These are phyloP conservation scores for Exophiala sp. DNA, from an alignment of 2,329 filamentous ascomycete species.

Conservation along the genomic window DNA sequence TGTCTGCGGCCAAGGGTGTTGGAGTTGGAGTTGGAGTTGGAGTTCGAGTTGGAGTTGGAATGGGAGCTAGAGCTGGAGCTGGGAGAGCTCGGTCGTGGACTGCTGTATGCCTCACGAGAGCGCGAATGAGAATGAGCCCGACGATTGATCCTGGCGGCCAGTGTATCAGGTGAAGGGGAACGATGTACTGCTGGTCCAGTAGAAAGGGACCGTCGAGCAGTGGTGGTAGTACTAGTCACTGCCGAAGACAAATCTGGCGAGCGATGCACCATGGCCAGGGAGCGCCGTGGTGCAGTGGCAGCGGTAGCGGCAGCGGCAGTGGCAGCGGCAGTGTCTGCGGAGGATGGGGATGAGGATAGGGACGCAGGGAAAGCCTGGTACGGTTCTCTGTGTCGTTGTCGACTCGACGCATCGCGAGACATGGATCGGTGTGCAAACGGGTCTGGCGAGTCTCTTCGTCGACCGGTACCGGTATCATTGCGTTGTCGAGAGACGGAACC, in stretches of 20 bases:
- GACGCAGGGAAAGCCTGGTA: not conserved
- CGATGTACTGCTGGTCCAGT: not conserved
- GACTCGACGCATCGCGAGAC: slow-evolving; percentile 5
- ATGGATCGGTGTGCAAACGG: not conserved
- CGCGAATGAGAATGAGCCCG: slow-evolving; percentile 7
- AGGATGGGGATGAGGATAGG: too few relatives aligned
- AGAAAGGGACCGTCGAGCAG: too few relatives aligned
- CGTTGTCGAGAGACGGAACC: not conserved
- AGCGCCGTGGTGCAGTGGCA: too few relatives aligned
- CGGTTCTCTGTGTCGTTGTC: not conserved
- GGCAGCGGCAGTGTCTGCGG: too few relatives aligned
- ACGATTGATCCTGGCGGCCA: not conserved
- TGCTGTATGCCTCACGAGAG: slow-evolving; percentile 5
- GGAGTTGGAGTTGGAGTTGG: too few relatives aligned
- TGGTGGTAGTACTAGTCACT: too few relatives aligned
- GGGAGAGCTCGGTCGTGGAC: slow-evolving; percentile 2
- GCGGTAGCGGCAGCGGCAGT: too few relatives aligned
- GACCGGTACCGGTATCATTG: not conserved
- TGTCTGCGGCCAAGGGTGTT: slow-evolving; percentile 7
- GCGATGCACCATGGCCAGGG: too few relatives aligned
- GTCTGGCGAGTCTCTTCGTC: not conserved
- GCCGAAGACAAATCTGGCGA: too few relatives aligned
- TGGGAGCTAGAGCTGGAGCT: too few relatives aligned
- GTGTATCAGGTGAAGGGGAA: not conserved
- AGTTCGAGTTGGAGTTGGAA: too few relatives aligned